Base-by-base conservation (phyloP, 768 basidiomycete genomes). In the Lactifluus piperatus region DNA sequence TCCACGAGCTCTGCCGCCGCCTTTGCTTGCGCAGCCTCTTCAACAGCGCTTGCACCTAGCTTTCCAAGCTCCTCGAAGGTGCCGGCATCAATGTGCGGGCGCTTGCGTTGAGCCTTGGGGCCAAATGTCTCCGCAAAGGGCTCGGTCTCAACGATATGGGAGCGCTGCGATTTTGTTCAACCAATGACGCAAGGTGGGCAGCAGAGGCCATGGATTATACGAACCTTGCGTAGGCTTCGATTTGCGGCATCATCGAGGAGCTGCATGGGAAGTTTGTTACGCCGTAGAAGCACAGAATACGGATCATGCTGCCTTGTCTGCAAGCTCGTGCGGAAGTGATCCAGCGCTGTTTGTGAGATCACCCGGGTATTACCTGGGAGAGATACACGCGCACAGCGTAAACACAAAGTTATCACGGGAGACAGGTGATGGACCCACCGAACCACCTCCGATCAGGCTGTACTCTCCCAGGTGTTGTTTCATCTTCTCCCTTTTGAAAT, bases 401-500 rank as follows among this genome's bases (percentile, higher is more conserved):
- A 44, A 20, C 22, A 10, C 30, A 26, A 22, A 10, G 20, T 16
- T 4, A 24, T 8, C 10, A 44, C 29, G 16, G 44, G 8, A 11
- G 58, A 44, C 10, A 14, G 14, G 22, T 4, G 18, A 26, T 29
- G 56, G 57, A 77, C 88, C 64, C 68, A 95, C 94, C 97, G 68
- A 99, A 99, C 95, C 95, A 99, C 67, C 94, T 75, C 59, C 93
- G 78, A 77, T 99, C 95, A 58, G 95, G 91, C 74, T 94, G 90
- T 22, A 98, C 91, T 55, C 94, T 76, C 26, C 94, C 95, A 0
- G 91, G 88, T 64, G 84, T 86, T 2, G 88, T 83, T 73, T 97
- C 93, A 53, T 84, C 86, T 72, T 97, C 94, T n/a, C 86, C 86
- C 70, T 91, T 94, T 75, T 98, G 95, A 71, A 92, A 98, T 6